These are phyloP conservation scores for Solanum sitiens DNA, from an alignment of 257 asterid species.

Conservation along the genomic window DNA sequence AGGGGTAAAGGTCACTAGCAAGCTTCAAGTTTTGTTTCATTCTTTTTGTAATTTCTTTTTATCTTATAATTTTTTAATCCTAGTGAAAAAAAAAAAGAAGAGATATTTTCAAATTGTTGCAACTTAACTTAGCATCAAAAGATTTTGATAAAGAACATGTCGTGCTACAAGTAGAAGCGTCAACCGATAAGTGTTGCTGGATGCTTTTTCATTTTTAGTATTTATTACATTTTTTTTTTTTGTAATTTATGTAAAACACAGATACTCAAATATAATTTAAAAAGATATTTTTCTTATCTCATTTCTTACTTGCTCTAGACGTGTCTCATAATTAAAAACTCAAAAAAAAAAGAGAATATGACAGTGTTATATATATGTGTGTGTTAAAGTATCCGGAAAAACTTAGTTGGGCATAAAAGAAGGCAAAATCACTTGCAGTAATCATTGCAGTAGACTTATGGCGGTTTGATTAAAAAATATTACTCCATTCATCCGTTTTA, in stretches of 20 bases:
- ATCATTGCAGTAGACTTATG: neutral
- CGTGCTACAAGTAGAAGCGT: no score
- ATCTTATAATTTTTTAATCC: neutral
- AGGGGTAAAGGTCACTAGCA: constrained; percentile 25
- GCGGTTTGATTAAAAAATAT: neutral
- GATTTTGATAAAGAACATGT: neutral
- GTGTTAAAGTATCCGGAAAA: neutral
- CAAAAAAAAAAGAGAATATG: no score
- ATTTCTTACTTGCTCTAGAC: no score
- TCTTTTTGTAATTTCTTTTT: neutral
- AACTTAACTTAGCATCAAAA: neutral
- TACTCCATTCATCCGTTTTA: no score
- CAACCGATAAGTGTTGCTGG: neutral
- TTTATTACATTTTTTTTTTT: no score
- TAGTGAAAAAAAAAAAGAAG: neutral
- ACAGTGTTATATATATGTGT: no score
- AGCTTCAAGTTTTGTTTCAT: neutral
- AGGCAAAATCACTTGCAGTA: neutral
- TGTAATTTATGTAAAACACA: no score
- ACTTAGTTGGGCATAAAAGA: neutral
- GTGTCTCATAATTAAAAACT: no score
- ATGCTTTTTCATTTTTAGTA: neutral
- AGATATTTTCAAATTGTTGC: neutral
- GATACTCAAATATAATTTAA: no score
- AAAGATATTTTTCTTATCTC: no score